Conservation (phyloP, 768 basidiomycete genomes). For the Rhodotorula graminis region DNA sequence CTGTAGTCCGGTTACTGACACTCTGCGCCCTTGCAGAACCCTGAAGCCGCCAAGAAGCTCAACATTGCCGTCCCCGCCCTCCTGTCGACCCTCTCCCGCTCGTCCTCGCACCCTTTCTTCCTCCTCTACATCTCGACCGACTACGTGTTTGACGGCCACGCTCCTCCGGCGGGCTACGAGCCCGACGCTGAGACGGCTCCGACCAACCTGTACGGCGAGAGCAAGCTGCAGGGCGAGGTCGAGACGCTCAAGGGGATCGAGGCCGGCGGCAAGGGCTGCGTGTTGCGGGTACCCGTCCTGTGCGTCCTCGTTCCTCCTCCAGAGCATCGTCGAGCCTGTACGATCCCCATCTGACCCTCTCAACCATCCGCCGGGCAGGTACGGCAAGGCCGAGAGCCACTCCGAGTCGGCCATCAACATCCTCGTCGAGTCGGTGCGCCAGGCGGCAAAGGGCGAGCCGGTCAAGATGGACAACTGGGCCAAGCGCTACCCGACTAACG, state of each 20-base stretch:
- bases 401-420: slow-evolving; percentile 85
- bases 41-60: slow-evolving; percentile 64
- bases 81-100: slow-evolving; percentile 63
- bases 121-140: slow-evolving; percentile 93
- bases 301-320: slow-evolving; percentile 48
- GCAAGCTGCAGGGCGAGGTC: slow-evolving; percentile 81
- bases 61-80: slow-evolving; percentile 71
- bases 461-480: slow-evolving; percentile 97
- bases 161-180: slow-evolving; percentile 67
- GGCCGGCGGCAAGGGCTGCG: slow-evolving; percentile 56
- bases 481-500: slow-evolving; percentile 85
- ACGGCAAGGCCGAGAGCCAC: slow-evolving; percentile 78
- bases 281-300: slow-evolving; percentile 88
- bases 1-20: too few species aligned
- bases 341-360: not conserved
- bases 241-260: slow-evolving; percentile 60
- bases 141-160: slow-evolving; percentile 93
- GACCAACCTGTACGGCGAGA: slow-evolving; percentile 77
- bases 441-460: slow-evolving; percentile 69
- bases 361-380: slow-evolving; percentile 60
- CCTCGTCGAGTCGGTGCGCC: slow-evolving; percentile 76
- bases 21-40: slow-evolving; percentile 53
- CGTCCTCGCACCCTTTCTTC: slow-evolving; percentile 52
- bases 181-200: slow-evolving; percentile 71
- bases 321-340: too few species aligned